Evolutionary conservation across 768 basidiomycete genomes (phyloP).

Genomic region (Punctularia strigosozonata): DNA sequence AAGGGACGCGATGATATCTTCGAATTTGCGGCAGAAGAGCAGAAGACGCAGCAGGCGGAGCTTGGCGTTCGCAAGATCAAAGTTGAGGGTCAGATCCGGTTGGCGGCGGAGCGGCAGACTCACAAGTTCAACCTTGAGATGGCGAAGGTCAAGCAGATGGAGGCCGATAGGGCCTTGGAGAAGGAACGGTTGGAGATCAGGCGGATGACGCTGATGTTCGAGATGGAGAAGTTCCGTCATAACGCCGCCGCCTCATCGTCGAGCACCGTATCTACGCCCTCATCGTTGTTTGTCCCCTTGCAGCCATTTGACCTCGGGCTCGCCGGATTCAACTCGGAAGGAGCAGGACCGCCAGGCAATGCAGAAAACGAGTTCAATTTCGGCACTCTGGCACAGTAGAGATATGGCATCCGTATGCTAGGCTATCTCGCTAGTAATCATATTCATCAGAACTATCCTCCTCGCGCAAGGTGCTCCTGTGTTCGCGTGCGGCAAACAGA

Average conservation of each 20-base stretch:
- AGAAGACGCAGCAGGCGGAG: conserved; percentile 7
- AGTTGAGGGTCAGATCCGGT: neutral
- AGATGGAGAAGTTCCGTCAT: neutral
- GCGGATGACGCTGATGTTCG: neutral
- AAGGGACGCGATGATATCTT: conserved; percentile 3
- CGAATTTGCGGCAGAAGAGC: conserved; percentile 6
- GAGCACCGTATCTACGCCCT: neutral
- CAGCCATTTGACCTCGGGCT: neutral
- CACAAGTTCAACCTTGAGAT: conserved; percentile 1
- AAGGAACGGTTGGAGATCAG: conserved; percentile 1
- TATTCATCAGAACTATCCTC: neutral
- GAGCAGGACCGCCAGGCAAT: neutral
- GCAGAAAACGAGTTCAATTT: neutral
- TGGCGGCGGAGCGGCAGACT: conserved; percentile 4
- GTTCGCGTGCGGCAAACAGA: neutral
- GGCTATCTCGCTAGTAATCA: neutral
- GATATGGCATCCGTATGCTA: neutral
- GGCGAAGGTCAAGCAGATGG: conserved; percentile 1
- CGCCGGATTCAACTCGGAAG: neutral
- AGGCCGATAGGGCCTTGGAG: conserved; percentile 1
- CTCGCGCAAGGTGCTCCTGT: neutral
- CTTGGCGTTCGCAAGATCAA: conserved; percentile 1
- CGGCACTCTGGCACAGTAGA: neutral
- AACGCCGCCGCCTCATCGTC: neutral
- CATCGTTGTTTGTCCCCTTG: neutral